Evolutionary conservation across 75 land plant genomes (phyloP).

Genomic region (Pseudotsuga menziesii): DNA sequence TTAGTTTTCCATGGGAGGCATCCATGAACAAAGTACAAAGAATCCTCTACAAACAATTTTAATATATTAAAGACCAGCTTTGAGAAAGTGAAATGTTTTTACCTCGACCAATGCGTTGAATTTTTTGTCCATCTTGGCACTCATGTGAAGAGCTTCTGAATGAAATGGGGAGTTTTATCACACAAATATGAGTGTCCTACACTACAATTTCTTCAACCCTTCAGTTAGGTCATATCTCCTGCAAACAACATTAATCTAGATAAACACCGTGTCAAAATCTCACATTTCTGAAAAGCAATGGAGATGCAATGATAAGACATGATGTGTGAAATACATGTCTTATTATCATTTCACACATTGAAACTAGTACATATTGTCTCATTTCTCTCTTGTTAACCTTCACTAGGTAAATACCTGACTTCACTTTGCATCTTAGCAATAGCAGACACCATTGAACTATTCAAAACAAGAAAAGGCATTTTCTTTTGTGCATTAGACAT

Average conservation of each 20-base stretch:
- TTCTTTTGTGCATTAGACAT: no score
- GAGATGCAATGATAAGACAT: no score
- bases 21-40: background rate
- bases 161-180: slow-evolving; percentile 80
- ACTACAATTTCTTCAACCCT: slow-evolving; percentile 53
- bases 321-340: no score
- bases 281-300: background rate
- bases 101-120: slow-evolving; percentile 79
- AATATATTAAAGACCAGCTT: background rate
- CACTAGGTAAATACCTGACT: no score
- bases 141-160: slow-evolving; percentile 70
- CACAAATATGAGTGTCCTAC: slow-evolving; percentile 77
- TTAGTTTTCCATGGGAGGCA: background rate
- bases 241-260: slow-evolving; percentile 4
- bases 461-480: background rate
- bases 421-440: background rate
- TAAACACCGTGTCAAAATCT: background rate
- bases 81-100: background rate
- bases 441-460: background rate
- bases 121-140: slow-evolving; percentile 49
- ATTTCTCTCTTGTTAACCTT: no score
- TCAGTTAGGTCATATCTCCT: slow-evolving; percentile 60
- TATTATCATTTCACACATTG: background rate
- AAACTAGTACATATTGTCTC: background rate
- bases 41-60: background rate